Evolutionary conservation across 768 basidiomycete species (phyloP).

Genomic region (Lepiota subincarnata): DNA sequence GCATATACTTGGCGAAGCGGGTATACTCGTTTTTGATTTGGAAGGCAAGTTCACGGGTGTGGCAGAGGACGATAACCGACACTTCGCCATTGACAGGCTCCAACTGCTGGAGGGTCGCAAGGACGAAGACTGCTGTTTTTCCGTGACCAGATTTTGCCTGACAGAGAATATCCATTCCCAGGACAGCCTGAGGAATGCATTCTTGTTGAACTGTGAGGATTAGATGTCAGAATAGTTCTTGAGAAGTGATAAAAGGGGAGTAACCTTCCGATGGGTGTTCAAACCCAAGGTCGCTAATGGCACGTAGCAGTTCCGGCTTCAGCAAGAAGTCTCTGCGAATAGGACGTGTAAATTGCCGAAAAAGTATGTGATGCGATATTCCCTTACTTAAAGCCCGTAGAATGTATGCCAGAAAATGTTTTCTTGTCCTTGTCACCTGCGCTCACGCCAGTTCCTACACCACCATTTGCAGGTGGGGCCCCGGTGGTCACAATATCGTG

Average conservation of each 20-base stretch:
- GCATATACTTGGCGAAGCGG: conserved; percentile 99
- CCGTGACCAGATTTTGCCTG: conserved; percentile 99
- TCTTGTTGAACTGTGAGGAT: conserved; percentile 87
- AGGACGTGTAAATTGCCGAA: conserved; percentile 13
- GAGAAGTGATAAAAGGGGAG: background rate
- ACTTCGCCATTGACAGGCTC: conserved; percentile 99
- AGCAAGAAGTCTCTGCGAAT: conserved; percentile 86
- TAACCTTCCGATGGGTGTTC: conserved; percentile 99
- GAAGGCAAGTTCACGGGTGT: conserved; percentile 98
- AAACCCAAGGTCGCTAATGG: conserved; percentile 99
- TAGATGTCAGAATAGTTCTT: background rate
- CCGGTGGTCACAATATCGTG: conserved; percentile 65
- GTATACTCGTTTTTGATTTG: conserved; percentile 99
- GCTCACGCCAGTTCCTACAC: conserved; percentile 33
- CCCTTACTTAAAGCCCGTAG: conserved; percentile 94
- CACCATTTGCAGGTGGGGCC: conserved; percentile 43
- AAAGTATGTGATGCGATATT: background rate
- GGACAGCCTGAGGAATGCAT: conserved; percentile 98
- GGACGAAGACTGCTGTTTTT: conserved; percentile 98
- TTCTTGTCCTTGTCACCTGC: conserved; percentile 85
- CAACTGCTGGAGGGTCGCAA: conserved; percentile 95
- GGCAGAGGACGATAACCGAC: conserved; percentile 95
- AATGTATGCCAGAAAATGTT: conserved; percentile 99
- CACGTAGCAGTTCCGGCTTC: conserved; percentile 94
- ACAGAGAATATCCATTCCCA: conserved; percentile 99